Evolutionary conservation across 108 stramenopile genomes (phyloP).

Genomic region (Aureococcus anophagefferens): DNA sequence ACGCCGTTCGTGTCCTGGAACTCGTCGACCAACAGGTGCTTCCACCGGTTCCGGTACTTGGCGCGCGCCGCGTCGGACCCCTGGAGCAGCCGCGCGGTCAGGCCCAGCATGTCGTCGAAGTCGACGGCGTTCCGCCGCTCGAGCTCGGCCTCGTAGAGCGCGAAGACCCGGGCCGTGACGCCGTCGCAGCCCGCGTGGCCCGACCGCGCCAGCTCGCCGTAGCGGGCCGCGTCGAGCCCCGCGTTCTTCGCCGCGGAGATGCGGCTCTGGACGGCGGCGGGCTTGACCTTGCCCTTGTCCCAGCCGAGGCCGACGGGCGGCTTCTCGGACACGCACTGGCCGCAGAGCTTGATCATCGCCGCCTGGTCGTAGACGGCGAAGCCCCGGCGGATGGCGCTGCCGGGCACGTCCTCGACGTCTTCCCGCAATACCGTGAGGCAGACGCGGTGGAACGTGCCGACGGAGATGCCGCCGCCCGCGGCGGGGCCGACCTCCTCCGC

Average conservation of each 20-base stretch:
- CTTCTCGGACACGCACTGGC: neutral
- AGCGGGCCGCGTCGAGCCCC: conserved; percentile 4
- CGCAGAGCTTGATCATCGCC: neutral
- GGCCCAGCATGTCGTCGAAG: conserved; percentile 77
- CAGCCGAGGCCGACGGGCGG: neutral
- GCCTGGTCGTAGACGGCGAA: neutral
- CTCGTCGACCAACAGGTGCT: conserved; percentile 70
- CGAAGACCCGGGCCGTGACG: conserved; percentile 39
- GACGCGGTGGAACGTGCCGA: conserved; percentile 34
- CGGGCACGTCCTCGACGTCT: neutral
- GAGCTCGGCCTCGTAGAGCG: conserved; percentile 53
- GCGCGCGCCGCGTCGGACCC: conserved; percentile 37
- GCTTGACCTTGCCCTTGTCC: conserved; percentile 8
- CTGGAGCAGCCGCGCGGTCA: conserved; percentile 58
- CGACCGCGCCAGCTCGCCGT: no score
- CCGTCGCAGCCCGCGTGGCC: conserved; percentile 1
- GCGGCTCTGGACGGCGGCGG: neutral
- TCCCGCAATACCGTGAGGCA: conserved; percentile 7
- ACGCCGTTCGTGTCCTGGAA: conserved; percentile 66
- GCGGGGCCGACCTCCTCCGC: conserved; percentile 28
- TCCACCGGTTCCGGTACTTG: conserved; percentile 50
- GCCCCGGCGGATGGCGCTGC: neutral
- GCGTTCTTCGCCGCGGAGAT: conserved; percentile 24
- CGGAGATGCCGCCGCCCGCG: conserved; percentile 5
- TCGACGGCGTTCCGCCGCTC: conserved; percentile 64